Percentiles rank a stretch among this genome's conserved stretches.
phyloP scores from a whole-genome alignment of 306 rosid species.

The Pterocarpus santalinus region DNA sequence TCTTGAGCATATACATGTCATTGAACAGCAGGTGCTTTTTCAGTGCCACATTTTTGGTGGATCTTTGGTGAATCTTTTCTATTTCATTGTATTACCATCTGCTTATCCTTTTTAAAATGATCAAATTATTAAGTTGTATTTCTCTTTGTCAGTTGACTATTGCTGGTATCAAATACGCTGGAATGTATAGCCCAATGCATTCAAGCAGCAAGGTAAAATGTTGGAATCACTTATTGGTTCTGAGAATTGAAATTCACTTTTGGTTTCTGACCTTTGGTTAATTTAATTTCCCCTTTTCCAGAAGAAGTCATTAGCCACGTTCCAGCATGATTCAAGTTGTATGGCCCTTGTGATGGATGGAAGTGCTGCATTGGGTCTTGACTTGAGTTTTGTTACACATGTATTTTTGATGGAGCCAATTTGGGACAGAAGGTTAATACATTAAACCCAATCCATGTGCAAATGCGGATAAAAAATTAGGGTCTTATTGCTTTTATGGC shows the following conservation, averaged over 20 bases:
- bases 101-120: constrained; percentile 30
- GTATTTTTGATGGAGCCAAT: constrained; percentile 98
- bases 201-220: constrained; percentile 76
- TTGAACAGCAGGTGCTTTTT: constrained; percentile 87
- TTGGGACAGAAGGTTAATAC: constrained; percentile 92
- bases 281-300: constrained; percentile 55
- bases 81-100: constrained; percentile 9
- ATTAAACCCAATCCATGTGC: constrained; percentile 35
- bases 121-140: constrained; percentile 41
- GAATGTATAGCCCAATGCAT: constrained; percentile 98
- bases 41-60: neutral
- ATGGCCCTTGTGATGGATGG: constrained; percentile 98
- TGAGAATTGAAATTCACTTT: constrained; percentile 32
- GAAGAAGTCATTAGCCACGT: constrained; percentile 86
- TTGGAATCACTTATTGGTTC: constrained; percentile 33
- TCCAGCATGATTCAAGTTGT: constrained; percentile 86
- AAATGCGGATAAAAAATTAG: constrained; percentile 6
- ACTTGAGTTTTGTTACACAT: constrained; percentile 90
- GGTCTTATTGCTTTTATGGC: neutral
- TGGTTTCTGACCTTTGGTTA: constrained; percentile 41
- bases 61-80: constrained; percentile 33
- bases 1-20: constrained; percentile 97
- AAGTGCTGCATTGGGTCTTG: constrained; percentile 98
- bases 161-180: constrained; percentile 84
- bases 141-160: constrained; percentile 70